Percentiles rank a stretch among this genome's conserved stretches.
These are phyloP conservation scores for Epichloe sp. DNA, from an alignment of 2,329 filamentous ascomycete genomes.

Conservation along the genomic window DNA sequence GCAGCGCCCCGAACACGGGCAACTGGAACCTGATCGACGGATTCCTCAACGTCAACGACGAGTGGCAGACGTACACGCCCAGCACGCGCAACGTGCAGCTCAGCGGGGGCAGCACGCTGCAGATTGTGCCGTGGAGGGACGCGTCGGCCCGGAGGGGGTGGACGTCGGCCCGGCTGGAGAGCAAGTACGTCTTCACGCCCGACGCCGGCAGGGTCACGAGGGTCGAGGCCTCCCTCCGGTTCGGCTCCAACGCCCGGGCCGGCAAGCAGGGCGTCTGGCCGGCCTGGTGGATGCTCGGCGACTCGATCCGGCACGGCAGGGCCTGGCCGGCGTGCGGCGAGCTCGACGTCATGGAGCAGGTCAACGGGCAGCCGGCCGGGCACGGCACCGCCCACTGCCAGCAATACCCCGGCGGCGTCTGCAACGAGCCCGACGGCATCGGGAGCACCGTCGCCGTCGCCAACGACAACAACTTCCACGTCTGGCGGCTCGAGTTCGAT, in stretches of 20 bases:
- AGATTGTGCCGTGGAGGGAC: conserved; percentile 34
- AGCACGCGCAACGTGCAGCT: conserved; percentile 35
- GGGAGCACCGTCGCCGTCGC: conserved; percentile 22
- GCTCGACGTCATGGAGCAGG: conserved; percentile 43
- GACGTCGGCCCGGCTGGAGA: conserved; percentile 44
- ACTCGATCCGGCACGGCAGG: conserved; percentile 32
- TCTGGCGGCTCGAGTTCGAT: conserved; percentile 37
- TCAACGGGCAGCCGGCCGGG: conserved; percentile 34
- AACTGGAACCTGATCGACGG: conserved; percentile 29
- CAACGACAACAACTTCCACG: conserved; percentile 30
- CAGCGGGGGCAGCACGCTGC: conserved; percentile 35
- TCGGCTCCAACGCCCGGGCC: conserved; percentile 28
- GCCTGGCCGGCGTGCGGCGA: conserved; percentile 42
- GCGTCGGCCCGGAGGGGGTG: conserved; percentile 24
- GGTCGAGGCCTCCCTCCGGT: conserved; percentile 32
- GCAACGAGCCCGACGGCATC: conserved; percentile 36
- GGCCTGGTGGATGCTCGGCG: conserved; percentile 44
- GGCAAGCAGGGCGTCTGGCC: conserved; percentile 44
- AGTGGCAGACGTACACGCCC: conserved; percentile 35
- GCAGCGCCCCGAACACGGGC: conserved; percentile 18
- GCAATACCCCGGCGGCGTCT: conserved; percentile 29
- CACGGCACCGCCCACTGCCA: conserved; percentile 42
- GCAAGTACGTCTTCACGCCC: conserved; percentile 33
- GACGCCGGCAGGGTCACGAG: conserved; percentile 29
- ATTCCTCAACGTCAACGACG: conserved; percentile 35